Conservation (phyloP, 164 flowering plant genomes). For the Chimonanthus salicifolius region DNA sequence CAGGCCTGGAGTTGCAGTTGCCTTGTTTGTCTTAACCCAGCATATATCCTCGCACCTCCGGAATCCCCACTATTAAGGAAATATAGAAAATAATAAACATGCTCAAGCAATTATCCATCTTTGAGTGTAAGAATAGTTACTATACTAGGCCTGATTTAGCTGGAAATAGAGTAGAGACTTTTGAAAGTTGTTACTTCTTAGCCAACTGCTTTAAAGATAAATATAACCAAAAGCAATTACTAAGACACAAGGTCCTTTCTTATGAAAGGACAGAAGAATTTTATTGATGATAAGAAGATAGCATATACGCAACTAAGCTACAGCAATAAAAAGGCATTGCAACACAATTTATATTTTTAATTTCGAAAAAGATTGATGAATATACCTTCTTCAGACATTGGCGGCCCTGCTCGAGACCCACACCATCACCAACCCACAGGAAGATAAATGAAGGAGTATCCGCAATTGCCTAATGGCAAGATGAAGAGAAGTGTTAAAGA, state of each 20-base stretch:
- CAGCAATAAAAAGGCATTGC: neutral
- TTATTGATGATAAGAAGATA: too few species aligned
- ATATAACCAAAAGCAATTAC: too few species aligned
- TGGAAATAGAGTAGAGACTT: neutral
- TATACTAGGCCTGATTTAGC: neutral
- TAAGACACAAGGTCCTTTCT: too few species aligned
- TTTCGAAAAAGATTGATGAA: neutral
- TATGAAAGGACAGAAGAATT: too few species aligned
- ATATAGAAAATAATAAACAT: neutral
- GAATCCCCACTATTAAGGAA: conserved; percentile 85
- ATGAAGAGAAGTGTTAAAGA: neutral
- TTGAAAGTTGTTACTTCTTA: neutral
- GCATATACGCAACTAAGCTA: neutral
- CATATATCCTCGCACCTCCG: conserved; percentile 98
- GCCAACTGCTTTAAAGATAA: neutral
- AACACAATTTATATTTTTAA: too few species aligned
- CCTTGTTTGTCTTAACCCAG: conserved; percentile 98
- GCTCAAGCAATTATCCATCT: neutral
- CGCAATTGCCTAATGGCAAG: conserved; percentile 72
- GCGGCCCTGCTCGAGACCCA: conserved; percentile 97
- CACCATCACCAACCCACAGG: conserved; percentile 99
- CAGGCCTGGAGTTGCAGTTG: conserved; percentile 79
- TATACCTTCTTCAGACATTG: conserved; percentile 91
- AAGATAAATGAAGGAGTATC: conserved; percentile 97
- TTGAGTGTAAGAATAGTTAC: neutral